These are phyloP conservation scores for Penicillium arizonense DNA, from an alignment of 495 filamentous ascomycete genomes.

Conservation along the genomic window DNA sequence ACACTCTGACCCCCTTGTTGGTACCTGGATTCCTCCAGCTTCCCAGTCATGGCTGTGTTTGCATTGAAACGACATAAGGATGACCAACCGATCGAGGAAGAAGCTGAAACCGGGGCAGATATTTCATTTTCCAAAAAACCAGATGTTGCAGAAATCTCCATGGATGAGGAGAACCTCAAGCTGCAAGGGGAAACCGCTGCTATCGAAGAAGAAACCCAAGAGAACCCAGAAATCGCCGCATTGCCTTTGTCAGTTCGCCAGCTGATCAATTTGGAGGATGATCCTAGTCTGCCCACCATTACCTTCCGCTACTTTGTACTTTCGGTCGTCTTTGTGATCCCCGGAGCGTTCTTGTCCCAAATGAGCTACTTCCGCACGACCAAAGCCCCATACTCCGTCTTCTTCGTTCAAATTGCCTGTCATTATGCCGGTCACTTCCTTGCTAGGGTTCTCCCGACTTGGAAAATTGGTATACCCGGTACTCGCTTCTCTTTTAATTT, in stretches of 20 bases:
- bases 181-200: conserved; percentile 18
- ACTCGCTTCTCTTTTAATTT: conserved; percentile 48
- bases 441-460: conserved; percentile 46
- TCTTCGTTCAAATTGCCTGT: conserved; percentile 57
- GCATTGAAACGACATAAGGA: neutral
- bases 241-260: conserved; percentile 50
- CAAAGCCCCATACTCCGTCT: conserved; percentile 54
- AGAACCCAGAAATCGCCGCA: conserved; percentile 47
- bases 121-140: neutral
- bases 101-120: neutral
- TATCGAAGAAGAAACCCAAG: conserved; percentile 33
- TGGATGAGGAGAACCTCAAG: conserved; percentile 21
- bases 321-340: conserved; percentile 48
- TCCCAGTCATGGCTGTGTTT: neutral
- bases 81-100: neutral
- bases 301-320: conserved; percentile 59
- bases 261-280: conserved; percentile 51
- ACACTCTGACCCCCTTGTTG: too few relatives aligned
- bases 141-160: conserved; percentile 1
- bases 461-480: conserved; percentile 44
- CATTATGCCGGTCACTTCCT: conserved; percentile 56
- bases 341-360: conserved; percentile 52
- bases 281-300: conserved; percentile 49
- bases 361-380: conserved; percentile 55
- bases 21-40: too few relatives aligned